These are phyloP conservation scores for Vaccinium corymbosum DNA, from an alignment of 148 eudicot genomes.

Conservation along the genomic window DNA sequence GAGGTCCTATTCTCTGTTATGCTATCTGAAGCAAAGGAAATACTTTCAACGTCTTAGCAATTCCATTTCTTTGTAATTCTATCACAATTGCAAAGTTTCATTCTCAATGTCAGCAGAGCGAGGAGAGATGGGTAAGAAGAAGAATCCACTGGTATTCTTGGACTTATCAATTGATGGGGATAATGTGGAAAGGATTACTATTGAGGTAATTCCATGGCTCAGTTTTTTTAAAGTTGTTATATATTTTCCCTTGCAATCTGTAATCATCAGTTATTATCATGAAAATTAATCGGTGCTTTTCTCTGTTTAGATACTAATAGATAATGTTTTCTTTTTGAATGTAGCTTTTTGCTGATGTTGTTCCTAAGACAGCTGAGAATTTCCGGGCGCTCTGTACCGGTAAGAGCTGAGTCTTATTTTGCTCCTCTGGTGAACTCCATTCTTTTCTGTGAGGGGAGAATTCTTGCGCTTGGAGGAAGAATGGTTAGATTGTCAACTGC, in stretches of 20 bases:
- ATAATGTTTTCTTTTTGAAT: slow-evolving; percentile 14
- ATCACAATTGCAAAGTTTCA: neutral
- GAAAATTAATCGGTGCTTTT: neutral
- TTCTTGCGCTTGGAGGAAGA: neutral
- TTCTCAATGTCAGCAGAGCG: slow-evolving; percentile 19
- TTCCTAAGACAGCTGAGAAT: slow-evolving; percentile 96
- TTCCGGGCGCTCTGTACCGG: slow-evolving; percentile 95
- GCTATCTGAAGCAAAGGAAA: neutral
- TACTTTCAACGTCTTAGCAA: neutral
- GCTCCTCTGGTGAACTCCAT: neutral
- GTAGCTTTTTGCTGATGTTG: slow-evolving; percentile 92
- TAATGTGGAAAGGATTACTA: slow-evolving; percentile 54
- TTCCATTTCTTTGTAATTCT: neutral
- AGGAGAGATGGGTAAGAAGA: slow-evolving; percentile 56
- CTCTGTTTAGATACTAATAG: slow-evolving; percentile 9
- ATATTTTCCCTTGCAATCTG: neutral
- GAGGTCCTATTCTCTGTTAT: neutral
- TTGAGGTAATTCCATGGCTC: slow-evolving; percentile 55
- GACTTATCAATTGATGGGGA: slow-evolving; percentile 75
- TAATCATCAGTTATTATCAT: neutral
- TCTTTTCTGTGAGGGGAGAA: neutral
- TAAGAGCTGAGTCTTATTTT: slow-evolving; percentile 17
- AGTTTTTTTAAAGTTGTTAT: neutral
- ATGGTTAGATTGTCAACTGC: neutral
- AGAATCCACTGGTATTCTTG: slow-evolving; percentile 76